These are phyloP conservation scores for Nicotiana paniculata DNA, from an alignment of 257 asterid species.

Conservation along the genomic window DNA sequence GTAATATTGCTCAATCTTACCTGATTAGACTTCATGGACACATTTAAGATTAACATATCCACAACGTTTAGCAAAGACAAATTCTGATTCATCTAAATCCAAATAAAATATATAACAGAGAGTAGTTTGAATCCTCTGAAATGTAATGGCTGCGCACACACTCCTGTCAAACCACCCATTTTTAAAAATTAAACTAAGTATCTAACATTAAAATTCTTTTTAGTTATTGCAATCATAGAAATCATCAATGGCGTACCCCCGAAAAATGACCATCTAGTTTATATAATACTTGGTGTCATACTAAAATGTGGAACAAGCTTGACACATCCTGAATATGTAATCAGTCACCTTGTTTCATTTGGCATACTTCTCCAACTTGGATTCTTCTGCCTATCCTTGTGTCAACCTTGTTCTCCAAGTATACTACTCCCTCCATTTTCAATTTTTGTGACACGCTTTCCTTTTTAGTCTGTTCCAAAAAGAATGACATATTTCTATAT, in stretches of 20 bases:
- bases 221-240: background rate
- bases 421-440: too few relatives aligned
- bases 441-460: too few relatives aligned
- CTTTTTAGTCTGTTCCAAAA: too few relatives aligned
- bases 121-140: background rate
- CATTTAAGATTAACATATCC: background rate
- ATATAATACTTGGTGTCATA: background rate
- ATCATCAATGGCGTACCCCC: background rate
- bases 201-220: background rate
- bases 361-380: background rate
- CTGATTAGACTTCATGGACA: background rate
- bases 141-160: background rate
- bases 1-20: constrained; percentile 10
- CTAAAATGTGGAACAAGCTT: background rate
- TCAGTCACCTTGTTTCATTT: background rate
- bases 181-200: background rate
- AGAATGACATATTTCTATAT: too few relatives aligned
- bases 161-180: background rate
- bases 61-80: background rate
- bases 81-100: background rate
- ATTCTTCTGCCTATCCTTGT: background rate
- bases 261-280: background rate
- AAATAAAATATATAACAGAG: background rate
- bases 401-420: background rate
- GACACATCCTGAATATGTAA: background rate